A percentile compares a stretch with the other conserved stretches of the same genome.
phyloP scores from a whole-genome alignment of 768 basidiomycete species.

The Mycena alexandri region DNA sequence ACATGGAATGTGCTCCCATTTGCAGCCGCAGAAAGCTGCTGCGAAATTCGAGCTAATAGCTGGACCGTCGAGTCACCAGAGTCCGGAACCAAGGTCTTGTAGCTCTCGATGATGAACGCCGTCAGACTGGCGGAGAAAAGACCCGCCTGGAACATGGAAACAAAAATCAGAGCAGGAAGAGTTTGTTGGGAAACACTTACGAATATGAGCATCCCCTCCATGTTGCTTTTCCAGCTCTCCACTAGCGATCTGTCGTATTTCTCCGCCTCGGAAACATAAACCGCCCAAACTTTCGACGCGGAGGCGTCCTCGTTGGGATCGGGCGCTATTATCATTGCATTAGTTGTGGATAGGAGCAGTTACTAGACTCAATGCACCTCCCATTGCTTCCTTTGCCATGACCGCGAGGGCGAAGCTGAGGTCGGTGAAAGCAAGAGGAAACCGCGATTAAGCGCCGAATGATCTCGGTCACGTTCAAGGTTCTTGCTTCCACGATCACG shows the following conservation, averaged over 20 bases:
- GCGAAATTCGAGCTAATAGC: conserved; percentile 1
- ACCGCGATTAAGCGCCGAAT: no score
- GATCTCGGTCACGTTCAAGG: no score
- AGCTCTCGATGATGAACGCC: conserved; percentile 12
- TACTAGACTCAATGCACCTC: no score
- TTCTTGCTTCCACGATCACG: no score
- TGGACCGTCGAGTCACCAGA: conserved; percentile 2
- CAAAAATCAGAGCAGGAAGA: no score
- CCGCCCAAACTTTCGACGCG: not conserved
- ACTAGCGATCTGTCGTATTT: conserved; percentile 10
- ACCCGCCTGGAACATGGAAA: conserved; percentile 2
- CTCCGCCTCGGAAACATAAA: conserved; percentile 1
- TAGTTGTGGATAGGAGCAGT: no score
- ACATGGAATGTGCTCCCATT: not conserved
- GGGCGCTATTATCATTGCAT: not conserved
- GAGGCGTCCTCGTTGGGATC: no score
- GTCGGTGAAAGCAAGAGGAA: no score
- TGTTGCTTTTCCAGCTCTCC: conserved; percentile 1
- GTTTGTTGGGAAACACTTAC: no score
- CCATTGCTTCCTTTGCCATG: no score
- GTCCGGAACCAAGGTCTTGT: conserved; percentile 3
- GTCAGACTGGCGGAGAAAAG: conserved; percentile 22
- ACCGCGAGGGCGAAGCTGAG: no score
- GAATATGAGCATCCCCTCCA: no score
- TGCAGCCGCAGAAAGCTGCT: conserved; percentile 16